Base-by-base conservation (phyloP, 306 rosid species). In the Castanea mollissima region DNA sequence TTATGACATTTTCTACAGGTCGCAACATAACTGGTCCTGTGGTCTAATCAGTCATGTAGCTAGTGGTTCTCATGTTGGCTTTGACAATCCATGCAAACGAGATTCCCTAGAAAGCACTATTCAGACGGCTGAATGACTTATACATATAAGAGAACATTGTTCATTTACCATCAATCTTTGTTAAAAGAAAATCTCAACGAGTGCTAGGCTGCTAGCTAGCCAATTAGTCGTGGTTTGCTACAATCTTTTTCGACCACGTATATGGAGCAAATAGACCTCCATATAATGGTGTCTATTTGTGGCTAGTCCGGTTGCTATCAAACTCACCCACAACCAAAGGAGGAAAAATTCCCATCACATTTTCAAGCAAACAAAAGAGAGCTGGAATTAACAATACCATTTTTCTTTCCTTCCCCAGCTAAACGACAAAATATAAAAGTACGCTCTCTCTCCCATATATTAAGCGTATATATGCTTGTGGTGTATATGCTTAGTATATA, bases 301-400 rank as follows among this genome's bases (percentile, higher is more conserved):
- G 83, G 78, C 87, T 90, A 78, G 77, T 84, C 75, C 74, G 74
- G 88, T 86, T 80, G 84, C 86, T 76, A 68, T 89, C 90, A 74
- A 71, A 71, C 80, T n/a, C 81, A 83, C 76, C 59, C 79, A 73
- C 64, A 41, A 35, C 72, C 75, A 73, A 71, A 31, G 38, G 16
- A 63, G 55, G 4, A 59, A 70, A 57, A 11, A 46, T 79, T 71
- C 49, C 46, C 29, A 76, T 85, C 76, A 62, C 70, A n/a, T 56
- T 80, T 78, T 27, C 41, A 70, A 20, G 67, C 57, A 52, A 34
- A 83, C 57, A 87, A 70, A 20, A 79, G 81, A 13, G 3, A n/a
- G 2, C 29, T 18, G 54, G 54, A 79, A 82, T 71, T 56, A 82
- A 79, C 90, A 70, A 73, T 41, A 41, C 46, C 46, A 41, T 41